phyloP scores from a whole-genome alignment of 2,329 filamentous ascomycete species.

The Aspergillus hortae region DNA sequence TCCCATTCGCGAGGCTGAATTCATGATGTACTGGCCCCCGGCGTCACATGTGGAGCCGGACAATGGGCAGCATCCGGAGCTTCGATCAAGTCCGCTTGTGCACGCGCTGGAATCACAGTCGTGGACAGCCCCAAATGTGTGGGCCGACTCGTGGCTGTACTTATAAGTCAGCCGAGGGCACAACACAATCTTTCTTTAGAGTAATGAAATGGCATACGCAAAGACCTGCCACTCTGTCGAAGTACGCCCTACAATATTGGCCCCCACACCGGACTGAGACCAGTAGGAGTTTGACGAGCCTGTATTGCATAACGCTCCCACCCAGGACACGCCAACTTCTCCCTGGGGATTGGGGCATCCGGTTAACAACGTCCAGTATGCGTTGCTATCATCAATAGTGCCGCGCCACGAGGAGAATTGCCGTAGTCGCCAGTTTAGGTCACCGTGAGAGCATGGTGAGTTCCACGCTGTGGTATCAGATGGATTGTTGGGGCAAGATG shows the following conservation, averaged over 20 bases:
- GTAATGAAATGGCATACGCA: constrained; percentile 45
- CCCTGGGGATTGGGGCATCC: constrained; percentile 69
- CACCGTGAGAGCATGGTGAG: constrained; percentile 11
- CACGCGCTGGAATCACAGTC: constrained; percentile 54
- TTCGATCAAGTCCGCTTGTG: constrained; percentile 9
- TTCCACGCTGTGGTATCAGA: constrained; percentile 45
- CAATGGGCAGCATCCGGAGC: constrained; percentile 72
- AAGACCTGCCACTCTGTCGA: constrained; percentile 89
- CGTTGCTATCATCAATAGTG: constrained; percentile 60
- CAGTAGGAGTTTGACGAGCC: too few relatives aligned
- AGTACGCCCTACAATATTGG: constrained; percentile 85
- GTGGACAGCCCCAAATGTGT: constrained; percentile 83
- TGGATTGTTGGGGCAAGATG: constrained; percentile 65
- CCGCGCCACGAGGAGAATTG: constrained; percentile 83
- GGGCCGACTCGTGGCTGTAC: constrained; percentile 71
- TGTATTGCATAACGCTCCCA: constrained; percentile 66
- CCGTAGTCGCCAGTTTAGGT: constrained; percentile 44
- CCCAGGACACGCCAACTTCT: constrained; percentile 81
- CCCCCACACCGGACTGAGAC: constrained; percentile 24
- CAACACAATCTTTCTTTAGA: neutral
- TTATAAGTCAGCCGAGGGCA: too few relatives aligned
- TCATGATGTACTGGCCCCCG: constrained; percentile 61
- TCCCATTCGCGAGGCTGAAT: constrained; percentile 53
- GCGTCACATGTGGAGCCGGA: constrained; percentile 65
- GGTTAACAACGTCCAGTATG: constrained; percentile 85